phyloP scores from a whole-genome alignment of 176 grass and related monocot species.

The Musa beccarii region DNA sequence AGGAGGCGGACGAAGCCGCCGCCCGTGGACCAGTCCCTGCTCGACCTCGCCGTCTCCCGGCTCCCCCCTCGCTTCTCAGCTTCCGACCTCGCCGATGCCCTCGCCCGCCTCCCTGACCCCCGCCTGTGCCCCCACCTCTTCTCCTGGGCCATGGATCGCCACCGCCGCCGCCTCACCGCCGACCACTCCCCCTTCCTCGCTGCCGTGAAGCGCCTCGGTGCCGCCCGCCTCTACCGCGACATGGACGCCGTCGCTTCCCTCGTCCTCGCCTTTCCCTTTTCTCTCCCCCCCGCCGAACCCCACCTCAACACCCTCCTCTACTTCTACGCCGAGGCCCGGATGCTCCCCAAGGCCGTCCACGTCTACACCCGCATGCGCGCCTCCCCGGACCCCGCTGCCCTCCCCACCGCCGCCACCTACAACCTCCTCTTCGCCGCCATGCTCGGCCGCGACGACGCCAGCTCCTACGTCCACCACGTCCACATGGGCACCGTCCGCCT shows the following conservation, averaged over 20 bases:
- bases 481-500: constrained; percentile 70
- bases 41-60: constrained; percentile 40
- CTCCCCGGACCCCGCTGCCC: constrained; percentile 38
- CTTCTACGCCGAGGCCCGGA: constrained; percentile 66
- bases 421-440: constrained; percentile 70
- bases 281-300: constrained; percentile 30
- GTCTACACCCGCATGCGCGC: constrained; percentile 78
- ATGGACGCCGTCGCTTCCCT: constrained; percentile 57
- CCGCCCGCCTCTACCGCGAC: constrained; percentile 48
- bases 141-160: constrained; percentile 41
- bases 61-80: constrained; percentile 61
- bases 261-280: constrained; percentile 48
- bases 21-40: constrained; percentile 18
- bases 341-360: constrained; percentile 70
- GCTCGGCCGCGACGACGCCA: constrained; percentile 40
- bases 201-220: constrained; percentile 50
- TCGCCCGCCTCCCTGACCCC: constrained; percentile 34
- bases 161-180: constrained; percentile 29
- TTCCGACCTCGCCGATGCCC: constrained; percentile 37
- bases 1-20: constrained; percentile 14
- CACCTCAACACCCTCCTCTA: constrained; percentile 52
- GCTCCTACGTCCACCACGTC: constrained; percentile 63
- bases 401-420: constrained; percentile 55
- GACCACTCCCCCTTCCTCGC: constrained; percentile 43
- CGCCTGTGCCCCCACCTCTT: constrained; percentile 49